Conservation (phyloP, 2,329 filamentous ascomycete genomes). For the Clonostachys rhizophaga region DNA sequence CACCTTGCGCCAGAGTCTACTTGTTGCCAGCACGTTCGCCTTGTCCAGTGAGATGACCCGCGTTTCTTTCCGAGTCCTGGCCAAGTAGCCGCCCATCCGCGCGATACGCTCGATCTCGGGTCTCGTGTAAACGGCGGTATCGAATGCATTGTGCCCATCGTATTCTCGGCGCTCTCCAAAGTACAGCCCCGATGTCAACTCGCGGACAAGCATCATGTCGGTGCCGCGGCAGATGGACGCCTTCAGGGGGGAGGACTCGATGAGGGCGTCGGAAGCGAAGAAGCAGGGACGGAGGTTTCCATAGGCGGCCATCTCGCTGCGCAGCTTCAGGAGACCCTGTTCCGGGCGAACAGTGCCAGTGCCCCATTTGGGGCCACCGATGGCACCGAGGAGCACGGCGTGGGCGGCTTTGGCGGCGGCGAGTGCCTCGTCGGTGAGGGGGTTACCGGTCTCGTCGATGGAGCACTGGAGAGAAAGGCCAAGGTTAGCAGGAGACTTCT, state of each 20-base stretch:
- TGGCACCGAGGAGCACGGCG: constrained; percentile 83
- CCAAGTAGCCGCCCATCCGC: constrained; percentile 72
- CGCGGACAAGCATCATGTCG: constrained; percentile 86
- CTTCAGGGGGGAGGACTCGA: constrained; percentile 81
- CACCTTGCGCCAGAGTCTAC: constrained; percentile 78
- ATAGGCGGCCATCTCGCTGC: constrained; percentile 87
- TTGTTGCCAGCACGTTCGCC: constrained; percentile 87
- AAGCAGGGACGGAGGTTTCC: constrained; percentile 92
- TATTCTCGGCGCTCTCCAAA: constrained; percentile 80
- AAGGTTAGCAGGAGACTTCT: constrained; percentile 6
- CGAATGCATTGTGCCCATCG: constrained; percentile 65
- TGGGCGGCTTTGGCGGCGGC: constrained; percentile 76
- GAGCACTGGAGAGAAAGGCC: constrained; percentile 57
- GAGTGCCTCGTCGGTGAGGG: constrained; percentile 77
- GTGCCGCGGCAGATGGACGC: constrained; percentile 75
- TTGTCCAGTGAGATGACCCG: constrained; percentile 81
- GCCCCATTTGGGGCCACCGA: constrained; percentile 91
- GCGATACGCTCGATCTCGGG: constrained; percentile 82
- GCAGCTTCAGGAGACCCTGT: constrained; percentile 80
- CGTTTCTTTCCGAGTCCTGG: constrained; percentile 65
- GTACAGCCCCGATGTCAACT: constrained; percentile 88
- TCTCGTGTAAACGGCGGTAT: constrained; percentile 81
- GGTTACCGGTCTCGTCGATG: constrained; percentile 74
- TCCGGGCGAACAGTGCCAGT: constrained; percentile 82
- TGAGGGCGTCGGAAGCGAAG: constrained; percentile 80